Percentiles rank a stretch among this genome's conserved stretches.
Conservation (phyloP, 1,139 yeast species). For the Geotrichum histeridarum region DNA sequence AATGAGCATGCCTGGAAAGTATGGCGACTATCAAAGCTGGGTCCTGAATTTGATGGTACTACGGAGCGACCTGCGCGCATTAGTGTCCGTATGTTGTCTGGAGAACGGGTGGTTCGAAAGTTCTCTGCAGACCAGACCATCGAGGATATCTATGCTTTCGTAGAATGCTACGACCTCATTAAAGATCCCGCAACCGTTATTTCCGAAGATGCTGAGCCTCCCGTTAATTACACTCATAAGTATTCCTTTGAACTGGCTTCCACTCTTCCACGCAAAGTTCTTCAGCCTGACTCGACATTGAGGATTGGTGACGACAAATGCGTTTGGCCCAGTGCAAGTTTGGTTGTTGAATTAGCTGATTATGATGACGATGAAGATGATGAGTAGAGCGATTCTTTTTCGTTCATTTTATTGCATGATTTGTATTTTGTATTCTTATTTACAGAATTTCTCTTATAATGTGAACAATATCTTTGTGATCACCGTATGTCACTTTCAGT, state of each 20-base stretch:
- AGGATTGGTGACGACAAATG: conserved; percentile 42
- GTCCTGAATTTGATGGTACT: conserved; percentile 16
- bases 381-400: not conserved
- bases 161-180: conserved; percentile 43
- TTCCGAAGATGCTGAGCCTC: conserved; percentile 25
- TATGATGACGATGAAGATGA: conserved; percentile 37
- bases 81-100: conserved; percentile 52
- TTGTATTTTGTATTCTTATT: not conserved
- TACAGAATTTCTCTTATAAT: not conserved
- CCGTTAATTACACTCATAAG: conserved; percentile 42
- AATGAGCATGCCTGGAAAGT: conserved; percentile 28
- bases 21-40: conserved; percentile 26
- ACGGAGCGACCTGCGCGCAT: conserved; percentile 36
- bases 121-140: conserved; percentile 48
- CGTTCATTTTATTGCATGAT: conserved; percentile 11
- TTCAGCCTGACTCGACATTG: conserved; percentile 34
- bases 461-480: too few species aligned
- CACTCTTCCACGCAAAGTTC: conserved; percentile 53
- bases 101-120: conserved; percentile 56
- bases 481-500: too few species aligned
- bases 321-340: conserved; percentile 58
- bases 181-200: conserved; percentile 19
- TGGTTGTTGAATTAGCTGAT: conserved; percentile 47
- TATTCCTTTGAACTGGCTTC: conserved; percentile 48
- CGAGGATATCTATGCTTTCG: conserved; percentile 60